Conservation (phyloP, 257 asterid genomes). For the Lycium barbarum region DNA sequence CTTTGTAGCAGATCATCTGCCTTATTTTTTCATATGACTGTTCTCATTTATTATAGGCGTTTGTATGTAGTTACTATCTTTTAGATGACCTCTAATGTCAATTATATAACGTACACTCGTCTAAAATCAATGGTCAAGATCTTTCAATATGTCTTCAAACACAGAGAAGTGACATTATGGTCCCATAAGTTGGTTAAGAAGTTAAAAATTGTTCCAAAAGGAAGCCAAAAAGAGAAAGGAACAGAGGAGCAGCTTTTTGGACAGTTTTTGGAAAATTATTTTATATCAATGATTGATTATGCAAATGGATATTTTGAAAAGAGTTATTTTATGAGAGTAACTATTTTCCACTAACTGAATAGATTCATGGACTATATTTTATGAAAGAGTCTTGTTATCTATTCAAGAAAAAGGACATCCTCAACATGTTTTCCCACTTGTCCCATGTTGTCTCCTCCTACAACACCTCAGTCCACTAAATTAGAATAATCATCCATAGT, state of each 20-base stretch:
- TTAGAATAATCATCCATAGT: too few species aligned
- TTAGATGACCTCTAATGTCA: background rate
- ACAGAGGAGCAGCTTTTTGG: background rate
- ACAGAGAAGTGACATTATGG: background rate
- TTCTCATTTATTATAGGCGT: background rate
- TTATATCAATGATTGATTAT: slow-evolving; percentile 1
- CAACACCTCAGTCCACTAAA: background rate
- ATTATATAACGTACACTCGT: background rate
- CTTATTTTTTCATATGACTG: background rate
- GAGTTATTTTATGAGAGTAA: background rate
- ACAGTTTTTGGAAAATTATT: background rate
- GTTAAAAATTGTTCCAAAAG: background rate
- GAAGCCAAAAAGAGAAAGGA: background rate
- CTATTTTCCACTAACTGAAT: background rate
- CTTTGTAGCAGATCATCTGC: background rate
- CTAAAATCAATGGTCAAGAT: background rate
- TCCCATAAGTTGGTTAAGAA: slow-evolving; percentile 14
- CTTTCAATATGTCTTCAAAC: background rate
- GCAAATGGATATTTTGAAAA: background rate
- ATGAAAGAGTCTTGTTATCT: background rate
- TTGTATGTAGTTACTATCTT: background rate
- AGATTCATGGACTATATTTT: background rate
- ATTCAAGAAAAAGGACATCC: slow-evolving; percentile 9
- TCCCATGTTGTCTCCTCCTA: background rate
- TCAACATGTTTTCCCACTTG: background rate